These are phyloP conservation scores for Herpetomonas muscarum DNA, from an alignment of 208 protist genomes.

Conservation along the genomic window DNA sequence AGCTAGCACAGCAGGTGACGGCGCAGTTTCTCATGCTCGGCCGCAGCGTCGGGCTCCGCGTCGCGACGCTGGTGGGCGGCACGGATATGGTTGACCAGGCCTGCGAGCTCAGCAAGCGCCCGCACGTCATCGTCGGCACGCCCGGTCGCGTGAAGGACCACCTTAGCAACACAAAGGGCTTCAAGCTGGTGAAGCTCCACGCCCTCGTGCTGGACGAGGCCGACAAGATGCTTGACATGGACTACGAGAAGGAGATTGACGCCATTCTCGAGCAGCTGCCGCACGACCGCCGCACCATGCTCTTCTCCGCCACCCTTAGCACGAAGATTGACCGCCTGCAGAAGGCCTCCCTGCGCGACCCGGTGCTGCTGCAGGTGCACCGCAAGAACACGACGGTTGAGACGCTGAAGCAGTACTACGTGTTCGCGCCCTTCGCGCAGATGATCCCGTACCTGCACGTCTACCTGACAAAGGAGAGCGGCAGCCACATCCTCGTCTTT, in stretches of 20 bases:
- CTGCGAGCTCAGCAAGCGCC: conserved; percentile 91
- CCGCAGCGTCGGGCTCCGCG: conserved; percentile 85
- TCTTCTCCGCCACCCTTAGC: conserved; percentile 99
- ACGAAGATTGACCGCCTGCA: conserved; percentile 97
- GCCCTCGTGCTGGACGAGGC: conserved; percentile 98
- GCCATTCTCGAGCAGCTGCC: conserved; percentile 93
- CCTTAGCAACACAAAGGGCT: conserved; percentile 98
- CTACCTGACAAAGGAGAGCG: conserved; percentile 85
- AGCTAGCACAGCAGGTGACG: conserved; percentile 98
- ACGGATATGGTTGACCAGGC: conserved; percentile 95
- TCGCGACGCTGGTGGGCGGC: conserved; percentile 92
- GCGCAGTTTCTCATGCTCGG: conserved; percentile 92
- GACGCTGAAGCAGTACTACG: conserved; percentile 95
- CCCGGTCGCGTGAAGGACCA: conserved; percentile 98
- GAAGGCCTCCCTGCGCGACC: conserved; percentile 95
- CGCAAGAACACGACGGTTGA: conserved; percentile 96
- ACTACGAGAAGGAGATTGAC: conserved; percentile 98
- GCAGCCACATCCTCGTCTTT: conserved; percentile 91
- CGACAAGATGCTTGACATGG: conserved; percentile 98
- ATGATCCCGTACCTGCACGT: conserved; percentile 88
- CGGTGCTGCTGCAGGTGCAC: conserved; percentile 95
- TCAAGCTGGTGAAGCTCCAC: conserved; percentile 94
- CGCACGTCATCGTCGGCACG: conserved; percentile 98
- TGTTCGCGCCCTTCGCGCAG: conserved; percentile 96
- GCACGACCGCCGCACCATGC: conserved; percentile 90